A percentile compares a stretch with the other conserved stretches of the same genome.
These are phyloP conservation scores for Pleurozium schreberi DNA, from an alignment of 225 moss, liverwort and hornwort species.

Conservation along the genomic window DNA sequence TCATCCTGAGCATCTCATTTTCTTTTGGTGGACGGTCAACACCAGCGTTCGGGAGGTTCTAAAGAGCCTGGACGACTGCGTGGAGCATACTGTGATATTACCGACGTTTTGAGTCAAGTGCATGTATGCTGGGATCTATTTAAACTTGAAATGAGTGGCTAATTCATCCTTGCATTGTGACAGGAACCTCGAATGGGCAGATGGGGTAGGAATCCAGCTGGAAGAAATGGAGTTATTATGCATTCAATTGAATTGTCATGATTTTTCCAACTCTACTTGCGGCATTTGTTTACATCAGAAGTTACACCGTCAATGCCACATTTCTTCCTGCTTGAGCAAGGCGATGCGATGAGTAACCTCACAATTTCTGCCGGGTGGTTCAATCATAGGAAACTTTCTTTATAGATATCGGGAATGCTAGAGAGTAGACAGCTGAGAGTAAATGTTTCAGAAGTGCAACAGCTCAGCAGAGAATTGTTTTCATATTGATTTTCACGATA, in stretches of 20 bases:
- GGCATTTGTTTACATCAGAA: background rate
- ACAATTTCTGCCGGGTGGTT: background rate
- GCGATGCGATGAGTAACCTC: background rate
- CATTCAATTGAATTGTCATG: conserved; percentile 53
- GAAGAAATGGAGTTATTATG: conserved; percentile 80
- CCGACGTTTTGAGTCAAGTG: background rate
- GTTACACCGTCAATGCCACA: background rate
- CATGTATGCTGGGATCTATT: background rate
- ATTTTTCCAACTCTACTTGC: conserved; percentile 1
- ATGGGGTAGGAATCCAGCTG: conserved; percentile 68
- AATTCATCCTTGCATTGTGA: background rate
- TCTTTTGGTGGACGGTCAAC: background rate
- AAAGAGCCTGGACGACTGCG: background rate
- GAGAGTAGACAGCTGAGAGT: conserved; percentile 14
- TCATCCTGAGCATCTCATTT: background rate
- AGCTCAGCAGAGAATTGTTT: conserved; percentile 18
- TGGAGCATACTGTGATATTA: background rate
- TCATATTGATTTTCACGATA: background rate
- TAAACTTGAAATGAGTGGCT: background rate
- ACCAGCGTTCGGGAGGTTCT: background rate
- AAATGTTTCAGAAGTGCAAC: background rate
- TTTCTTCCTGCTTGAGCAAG: background rate
- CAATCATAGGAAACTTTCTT: background rate
- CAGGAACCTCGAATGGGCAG: conserved; percentile 99
- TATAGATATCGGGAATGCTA: background rate